phyloP scores from a whole-genome alignment of 2,329 filamentous ascomycete genomes.

The Talaromyces funiculosus region DNA sequence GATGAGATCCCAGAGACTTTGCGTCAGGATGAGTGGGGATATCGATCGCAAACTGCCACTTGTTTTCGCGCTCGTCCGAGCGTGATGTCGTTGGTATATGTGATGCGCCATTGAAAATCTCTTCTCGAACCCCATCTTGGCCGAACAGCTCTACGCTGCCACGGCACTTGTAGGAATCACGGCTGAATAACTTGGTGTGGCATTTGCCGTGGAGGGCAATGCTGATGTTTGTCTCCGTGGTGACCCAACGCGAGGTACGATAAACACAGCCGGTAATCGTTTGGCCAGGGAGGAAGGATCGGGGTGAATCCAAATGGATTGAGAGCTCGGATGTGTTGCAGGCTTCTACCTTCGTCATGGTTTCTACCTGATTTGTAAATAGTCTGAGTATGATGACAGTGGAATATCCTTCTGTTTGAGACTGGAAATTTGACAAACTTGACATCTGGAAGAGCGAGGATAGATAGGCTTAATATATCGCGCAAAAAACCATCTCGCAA shows the following conservation, averaged over 20 bases:
- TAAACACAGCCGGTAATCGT: neutral
- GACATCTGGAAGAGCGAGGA: neutral
- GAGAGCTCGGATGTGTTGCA: neutral
- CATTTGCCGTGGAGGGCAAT: neutral
- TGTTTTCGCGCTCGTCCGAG: neutral
- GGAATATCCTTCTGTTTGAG: neutral
- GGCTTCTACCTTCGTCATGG: neutral
- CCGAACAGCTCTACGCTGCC: neutral
- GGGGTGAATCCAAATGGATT: neutral
- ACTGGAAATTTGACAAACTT: neutral
- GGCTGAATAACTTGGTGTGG: neutral
- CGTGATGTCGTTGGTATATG: neutral
- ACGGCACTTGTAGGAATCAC: neutral
- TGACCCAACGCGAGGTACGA: neutral
- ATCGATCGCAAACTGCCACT: neutral
- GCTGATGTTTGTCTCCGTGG: neutral
- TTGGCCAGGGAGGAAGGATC: neutral
- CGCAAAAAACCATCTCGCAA: neutral
- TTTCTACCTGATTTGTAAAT: neutral
- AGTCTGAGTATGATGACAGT: neutral
- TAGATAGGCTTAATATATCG: neutral
- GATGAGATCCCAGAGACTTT: neutral
- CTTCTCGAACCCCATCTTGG: neutral
- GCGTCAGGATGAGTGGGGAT: neutral
- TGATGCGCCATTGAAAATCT: neutral